Conservation (phyloP, 768 basidiomycete genomes). For the Myochromella boudieri region DNA sequence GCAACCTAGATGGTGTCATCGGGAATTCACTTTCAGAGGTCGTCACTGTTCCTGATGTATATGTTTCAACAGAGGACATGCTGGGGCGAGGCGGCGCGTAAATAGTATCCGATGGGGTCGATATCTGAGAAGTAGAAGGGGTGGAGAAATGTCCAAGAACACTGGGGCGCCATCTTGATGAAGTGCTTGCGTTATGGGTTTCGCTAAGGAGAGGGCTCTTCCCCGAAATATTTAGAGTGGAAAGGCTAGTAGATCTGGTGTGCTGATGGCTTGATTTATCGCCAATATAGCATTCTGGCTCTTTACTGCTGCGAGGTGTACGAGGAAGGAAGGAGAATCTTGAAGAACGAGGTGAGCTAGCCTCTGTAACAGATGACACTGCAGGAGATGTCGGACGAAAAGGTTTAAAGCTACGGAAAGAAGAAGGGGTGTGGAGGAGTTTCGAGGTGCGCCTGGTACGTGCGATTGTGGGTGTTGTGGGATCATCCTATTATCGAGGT, state of each 20-base stretch:
- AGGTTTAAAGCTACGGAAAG: constrained; percentile 43
- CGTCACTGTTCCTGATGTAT: constrained; percentile 48
- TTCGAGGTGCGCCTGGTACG: constrained; percentile 34
- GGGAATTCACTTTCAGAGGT: constrained; percentile 43
- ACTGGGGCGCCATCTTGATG: constrained; percentile 61
- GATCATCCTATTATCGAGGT: constrained; percentile 24
- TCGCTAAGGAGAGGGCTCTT: constrained; percentile 2
- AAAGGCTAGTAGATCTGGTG: constrained; percentile 49
- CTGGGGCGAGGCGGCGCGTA: constrained; percentile 53
- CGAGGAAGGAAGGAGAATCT: constrained; percentile 46
- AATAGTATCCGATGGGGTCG: constrained; percentile 38
- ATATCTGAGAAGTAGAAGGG: constrained; percentile 43
- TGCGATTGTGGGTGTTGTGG: constrained; percentile 32
- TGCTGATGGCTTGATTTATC: constrained; percentile 35
- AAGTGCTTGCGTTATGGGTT: constrained; percentile 16
- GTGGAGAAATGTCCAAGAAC: constrained; percentile 65
- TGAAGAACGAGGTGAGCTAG: constrained; percentile 35
- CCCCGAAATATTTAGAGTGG: constrained; percentile 31
- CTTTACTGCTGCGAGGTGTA: constrained; percentile 33
- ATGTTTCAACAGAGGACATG: constrained; percentile 60
- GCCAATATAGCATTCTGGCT: constrained; percentile 21
- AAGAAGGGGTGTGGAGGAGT: constrained; percentile 33
- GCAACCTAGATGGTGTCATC: constrained; percentile 37
- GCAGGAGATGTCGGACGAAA: constrained; percentile 45
- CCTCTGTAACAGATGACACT: constrained; percentile 27